Evolutionary conservation across 1,284 basidiomycete species (phyloP).

Genomic region (Papiliotrema terrestris): DNA sequence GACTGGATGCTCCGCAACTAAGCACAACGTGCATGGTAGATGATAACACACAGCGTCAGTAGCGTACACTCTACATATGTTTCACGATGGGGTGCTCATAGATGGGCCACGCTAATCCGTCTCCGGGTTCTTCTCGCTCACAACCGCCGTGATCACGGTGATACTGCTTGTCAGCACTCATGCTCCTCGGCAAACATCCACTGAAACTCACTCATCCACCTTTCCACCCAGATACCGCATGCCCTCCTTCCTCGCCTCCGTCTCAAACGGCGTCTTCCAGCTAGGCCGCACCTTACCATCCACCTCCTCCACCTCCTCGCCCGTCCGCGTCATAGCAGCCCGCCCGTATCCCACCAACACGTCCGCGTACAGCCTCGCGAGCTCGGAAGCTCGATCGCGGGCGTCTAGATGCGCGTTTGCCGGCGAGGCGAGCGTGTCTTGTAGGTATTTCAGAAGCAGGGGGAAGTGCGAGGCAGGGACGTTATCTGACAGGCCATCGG

Average conservation of each 20-base stretch:
- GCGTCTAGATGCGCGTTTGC: constrained; percentile 33
- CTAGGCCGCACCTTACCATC: constrained; percentile 14
- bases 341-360: constrained; percentile 50
- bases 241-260: constrained; percentile 45
- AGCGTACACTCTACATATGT: not conserved
- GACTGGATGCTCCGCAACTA: no score
- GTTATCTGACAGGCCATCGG: constrained; percentile 58
- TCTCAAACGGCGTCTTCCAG: constrained; percentile 48
- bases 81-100: not conserved
- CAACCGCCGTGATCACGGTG: constrained; percentile 43
- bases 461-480: constrained; percentile 49
- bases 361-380: constrained; percentile 48
- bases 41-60: no score
- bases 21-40: no score
- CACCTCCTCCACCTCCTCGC: constrained; percentile 29
- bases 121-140: constrained; percentile 17
- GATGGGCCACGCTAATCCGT: not conserved
- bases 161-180: constrained; percentile 25
- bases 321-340: constrained; percentile 46
- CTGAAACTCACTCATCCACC: constrained; percentile 48
- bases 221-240: constrained; percentile 51
- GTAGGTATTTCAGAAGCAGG: constrained; percentile 29
- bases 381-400: constrained; percentile 33
- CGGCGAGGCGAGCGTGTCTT: constrained; percentile 28
- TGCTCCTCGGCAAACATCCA: not conserved